Base-by-base conservation (phyloP, 345 rosid species). In the Citrus reticulata region DNA sequence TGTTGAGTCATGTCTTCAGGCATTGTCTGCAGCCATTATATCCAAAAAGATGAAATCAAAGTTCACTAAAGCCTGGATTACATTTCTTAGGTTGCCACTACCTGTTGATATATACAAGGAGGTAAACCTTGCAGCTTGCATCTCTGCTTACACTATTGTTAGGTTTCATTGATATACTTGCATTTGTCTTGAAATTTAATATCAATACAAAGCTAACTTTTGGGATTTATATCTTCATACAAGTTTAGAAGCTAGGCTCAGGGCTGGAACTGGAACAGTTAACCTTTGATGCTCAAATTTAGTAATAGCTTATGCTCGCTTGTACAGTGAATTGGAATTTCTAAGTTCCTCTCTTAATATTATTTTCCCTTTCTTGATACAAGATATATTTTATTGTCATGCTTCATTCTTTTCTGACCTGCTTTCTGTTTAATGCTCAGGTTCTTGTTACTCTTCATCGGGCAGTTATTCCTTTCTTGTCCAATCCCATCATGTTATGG, bases 31-130 rank as follows among this genome's bases (percentile, higher is more conserved):
- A 14, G 80, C 86, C 71, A 84, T 80, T 34, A 87, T 92, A 54
- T 74, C 83, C 81, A 96, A 89, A 86, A 94, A 86, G 89, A 93
- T 92, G 90, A 96, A 93, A 87, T 65, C 90, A 42, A 96, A 92
- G 84, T 94, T 96, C 78, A 93, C 93, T 5, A 94, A 93, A 86
- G 93, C 97, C 17, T 96, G 99, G 99, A 85, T 90, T 81, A 82
- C 97, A 42, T 94, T 96, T 90, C 95, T 96, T 77, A 89, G 94
- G 85, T 85, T 94, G 67, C 97, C 92, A 16, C 95, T 94, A 73
- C 95, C 97, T 17, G 82, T 93, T 80, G 94, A 89, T 80, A 85
- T 96, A 32, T 96, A 94, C 89, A 96, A 94, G 85, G 97, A 96
- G 95, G 99, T 93, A 79, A 80, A 66, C 25, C 46, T 80, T 30